Evolutionary conservation across 441 rosid genomes (phyloP).

Genomic region (Brassica hybrid): DNA sequence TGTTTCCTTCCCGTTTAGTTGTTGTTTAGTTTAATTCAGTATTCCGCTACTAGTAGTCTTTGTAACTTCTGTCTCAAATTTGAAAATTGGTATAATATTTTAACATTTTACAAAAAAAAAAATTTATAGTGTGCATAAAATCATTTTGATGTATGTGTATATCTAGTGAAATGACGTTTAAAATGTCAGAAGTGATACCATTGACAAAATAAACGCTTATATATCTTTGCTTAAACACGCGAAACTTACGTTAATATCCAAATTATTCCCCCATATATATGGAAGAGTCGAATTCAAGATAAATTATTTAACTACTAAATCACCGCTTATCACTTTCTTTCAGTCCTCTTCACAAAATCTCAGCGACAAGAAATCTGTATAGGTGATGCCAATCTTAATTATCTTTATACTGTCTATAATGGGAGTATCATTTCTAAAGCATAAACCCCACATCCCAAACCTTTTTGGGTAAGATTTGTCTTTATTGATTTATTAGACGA

Average conservation of each 20-base stretch:
- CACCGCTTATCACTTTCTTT: not conserved
- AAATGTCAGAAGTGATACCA: not conserved
- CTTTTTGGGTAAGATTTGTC: not conserved
- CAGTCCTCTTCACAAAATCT: not conserved
- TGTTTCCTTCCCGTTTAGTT: too few relatives aligned
- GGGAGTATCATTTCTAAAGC: conserved; percentile 20
- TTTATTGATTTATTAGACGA: not conserved
- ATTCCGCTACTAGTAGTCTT: too few relatives aligned
- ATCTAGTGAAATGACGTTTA: not conserved
- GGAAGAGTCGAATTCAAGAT: not conserved
- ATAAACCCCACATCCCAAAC: conserved; percentile 17
- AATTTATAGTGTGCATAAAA: too few relatives aligned
- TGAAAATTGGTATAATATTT: too few relatives aligned
- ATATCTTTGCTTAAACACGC: too few relatives aligned
- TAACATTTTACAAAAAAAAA: too few relatives aligned
- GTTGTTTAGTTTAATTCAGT: too few relatives aligned
- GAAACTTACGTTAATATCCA: not conserved
- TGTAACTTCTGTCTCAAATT: too few relatives aligned
- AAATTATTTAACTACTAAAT: not conserved
- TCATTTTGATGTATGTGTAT: not conserved
- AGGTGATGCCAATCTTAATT: not conserved
- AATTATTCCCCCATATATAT: not conserved
- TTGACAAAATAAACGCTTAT: too few relatives aligned
- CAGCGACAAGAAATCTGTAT: not conserved
- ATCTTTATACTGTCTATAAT: not conserved